phyloP scores from a whole-genome alignment of 1,284 basidiomycete genomes.

The Sporisorium scitamineum region DNA sequence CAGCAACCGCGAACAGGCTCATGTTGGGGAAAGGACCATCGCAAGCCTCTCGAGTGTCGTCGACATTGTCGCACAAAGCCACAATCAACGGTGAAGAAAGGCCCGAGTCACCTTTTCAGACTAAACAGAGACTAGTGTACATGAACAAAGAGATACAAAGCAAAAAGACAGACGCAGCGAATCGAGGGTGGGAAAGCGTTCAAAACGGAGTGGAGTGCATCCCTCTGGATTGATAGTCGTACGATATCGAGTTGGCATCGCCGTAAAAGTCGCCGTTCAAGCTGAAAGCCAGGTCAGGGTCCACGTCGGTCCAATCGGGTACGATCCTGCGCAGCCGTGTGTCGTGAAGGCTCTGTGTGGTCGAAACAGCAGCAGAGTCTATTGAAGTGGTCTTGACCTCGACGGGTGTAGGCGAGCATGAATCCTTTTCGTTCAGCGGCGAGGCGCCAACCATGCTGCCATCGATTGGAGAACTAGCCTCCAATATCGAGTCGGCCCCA shows the following conservation, averaged over 20 bases:
- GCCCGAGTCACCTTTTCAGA: not conserved
- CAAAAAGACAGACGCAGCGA: not conserved
- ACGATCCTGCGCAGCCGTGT: constrained; percentile 28
- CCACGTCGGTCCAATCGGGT: constrained; percentile 51
- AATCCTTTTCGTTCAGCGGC: constrained; percentile 25
- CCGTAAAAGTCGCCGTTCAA: constrained; percentile 45
- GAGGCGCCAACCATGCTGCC: constrained; percentile 2
- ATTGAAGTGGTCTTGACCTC: constrained; percentile 7
- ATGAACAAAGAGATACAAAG: constrained; percentile 6
- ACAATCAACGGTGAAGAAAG: not conserved
- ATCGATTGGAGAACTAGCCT: not conserved
- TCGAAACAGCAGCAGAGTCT: constrained; percentile 11
- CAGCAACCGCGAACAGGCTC: constrained; percentile 5
- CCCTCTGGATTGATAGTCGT: constrained; percentile 42
- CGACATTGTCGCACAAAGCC: constrained; percentile 22
- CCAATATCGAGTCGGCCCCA: constrained; percentile 20
- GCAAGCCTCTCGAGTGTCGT: constrained; percentile 15
- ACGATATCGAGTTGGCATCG: constrained; percentile 41
- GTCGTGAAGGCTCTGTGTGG: constrained; percentile 14
- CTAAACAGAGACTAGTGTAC: constrained; percentile 14
- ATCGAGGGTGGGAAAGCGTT: not conserved
- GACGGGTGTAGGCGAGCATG: not conserved
- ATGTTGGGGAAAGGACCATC: constrained; percentile 22
- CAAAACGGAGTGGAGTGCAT: constrained; percentile 42
- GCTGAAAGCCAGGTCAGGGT: constrained; percentile 47